These are phyloP conservation scores for Brettanomyces custersianus DNA, from an alignment of 805 yeast genomes.

Conservation along the genomic window DNA sequence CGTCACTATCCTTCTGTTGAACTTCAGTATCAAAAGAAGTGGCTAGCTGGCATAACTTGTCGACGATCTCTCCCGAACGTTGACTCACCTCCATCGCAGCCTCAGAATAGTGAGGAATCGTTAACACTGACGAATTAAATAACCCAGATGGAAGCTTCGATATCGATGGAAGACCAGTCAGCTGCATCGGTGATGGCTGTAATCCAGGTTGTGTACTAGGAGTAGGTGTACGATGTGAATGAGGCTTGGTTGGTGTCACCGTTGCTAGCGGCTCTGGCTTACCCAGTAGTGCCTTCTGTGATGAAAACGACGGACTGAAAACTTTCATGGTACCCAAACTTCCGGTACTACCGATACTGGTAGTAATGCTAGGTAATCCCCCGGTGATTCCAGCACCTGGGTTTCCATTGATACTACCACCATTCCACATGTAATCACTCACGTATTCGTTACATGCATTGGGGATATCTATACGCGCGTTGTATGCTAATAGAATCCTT, in stretches of 20 bases:
- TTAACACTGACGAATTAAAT: slow-evolving; percentile 3
- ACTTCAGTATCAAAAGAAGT: slow-evolving; percentile 48
- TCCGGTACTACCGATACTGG: neutral
- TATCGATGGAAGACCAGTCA: neutral
- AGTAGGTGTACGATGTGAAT: neutral
- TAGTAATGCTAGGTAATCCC: neutral
- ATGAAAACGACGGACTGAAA: slow-evolving; percentile 11
- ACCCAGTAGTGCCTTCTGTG: neutral
- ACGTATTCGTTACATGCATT: slow-evolving; percentile 36
- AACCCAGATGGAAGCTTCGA: neutral
- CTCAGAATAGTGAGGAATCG: slow-evolving; percentile 38
- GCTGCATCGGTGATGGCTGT: neutral
- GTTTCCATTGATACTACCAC: slow-evolving; percentile 1
- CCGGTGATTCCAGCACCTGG: neutral
- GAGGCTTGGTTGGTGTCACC: neutral
- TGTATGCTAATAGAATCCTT: slow-evolving; percentile 36
- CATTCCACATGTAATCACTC: slow-evolving; percentile 28
- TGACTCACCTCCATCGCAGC: slow-evolving; percentile 47
- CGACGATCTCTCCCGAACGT: slow-evolving; percentile 39
- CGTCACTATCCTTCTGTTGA: slow-evolving; percentile 29
- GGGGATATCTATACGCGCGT: slow-evolving; percentile 43
- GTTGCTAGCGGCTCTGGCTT: too few species aligned
- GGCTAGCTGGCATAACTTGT: slow-evolving; percentile 37
- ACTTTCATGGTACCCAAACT: neutral
- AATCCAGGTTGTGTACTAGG: neutral